These are phyloP conservation scores for Syncephalis fuscata DNA, from an alignment of 371 early-diverging fungal genomes.

Conservation along the genomic window DNA sequence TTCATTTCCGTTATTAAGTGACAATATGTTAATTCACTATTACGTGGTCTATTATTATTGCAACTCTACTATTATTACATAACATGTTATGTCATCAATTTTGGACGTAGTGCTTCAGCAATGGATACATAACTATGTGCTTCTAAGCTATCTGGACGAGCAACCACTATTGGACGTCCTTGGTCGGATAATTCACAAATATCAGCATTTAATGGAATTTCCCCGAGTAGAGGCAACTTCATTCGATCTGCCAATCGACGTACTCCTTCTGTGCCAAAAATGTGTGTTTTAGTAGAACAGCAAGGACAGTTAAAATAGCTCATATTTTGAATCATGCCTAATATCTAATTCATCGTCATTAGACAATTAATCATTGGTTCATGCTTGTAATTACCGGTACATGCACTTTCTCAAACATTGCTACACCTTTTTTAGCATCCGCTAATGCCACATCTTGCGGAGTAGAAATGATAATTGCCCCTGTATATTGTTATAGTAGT, in stretches of 20 bases:
- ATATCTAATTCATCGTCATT: conserved; percentile 31
- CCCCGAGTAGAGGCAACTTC: conserved; percentile 45
- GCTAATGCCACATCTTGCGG: conserved; percentile 79
- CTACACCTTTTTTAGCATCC: conserved; percentile 67
- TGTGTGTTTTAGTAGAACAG: conserved; percentile 55
- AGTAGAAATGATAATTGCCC: conserved; percentile 75
- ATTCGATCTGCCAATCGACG: conserved; percentile 37
- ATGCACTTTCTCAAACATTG: conserved; percentile 69
- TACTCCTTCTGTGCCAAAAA: conserved; percentile 63
- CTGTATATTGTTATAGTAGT: conserved; percentile 10
- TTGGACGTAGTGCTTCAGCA: conserved; percentile 17
- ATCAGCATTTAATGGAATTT: conserved; percentile 61
- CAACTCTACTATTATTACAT: no score
- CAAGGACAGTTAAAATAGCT: conserved; percentile 63
- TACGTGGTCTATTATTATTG: no score
- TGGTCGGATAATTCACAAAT: conserved; percentile 54
- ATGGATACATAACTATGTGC: conserved; percentile 42
- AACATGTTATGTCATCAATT: no score
- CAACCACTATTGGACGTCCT: conserved; percentile 60
- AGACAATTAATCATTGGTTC: not conserved
- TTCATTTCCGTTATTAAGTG: no score
- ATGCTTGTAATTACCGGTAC: conserved; percentile 43
- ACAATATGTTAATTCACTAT: no score
- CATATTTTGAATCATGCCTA: conserved; percentile 87
- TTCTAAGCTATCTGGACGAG: conserved; percentile 40